These are phyloP conservation scores for Fraxinus cuspidata DNA, from an alignment of 257 asterid species.

Conservation along the genomic window DNA sequence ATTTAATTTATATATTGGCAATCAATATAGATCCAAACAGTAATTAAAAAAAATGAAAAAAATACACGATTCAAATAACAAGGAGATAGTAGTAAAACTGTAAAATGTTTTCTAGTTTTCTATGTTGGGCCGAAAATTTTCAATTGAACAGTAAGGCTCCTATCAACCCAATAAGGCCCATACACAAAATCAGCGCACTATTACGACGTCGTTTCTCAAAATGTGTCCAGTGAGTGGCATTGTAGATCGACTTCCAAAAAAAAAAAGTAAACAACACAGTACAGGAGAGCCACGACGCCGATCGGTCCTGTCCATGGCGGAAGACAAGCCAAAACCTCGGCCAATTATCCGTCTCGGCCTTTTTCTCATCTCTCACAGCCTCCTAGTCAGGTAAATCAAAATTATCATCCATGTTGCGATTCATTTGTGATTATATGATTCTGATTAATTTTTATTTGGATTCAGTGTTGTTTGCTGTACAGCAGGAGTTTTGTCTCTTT, in stretches of 20 bases:
- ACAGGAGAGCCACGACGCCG: constrained; percentile 22
- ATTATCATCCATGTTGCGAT: constrained; percentile 7
- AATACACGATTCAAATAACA: too few species aligned
- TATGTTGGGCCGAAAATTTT: not conserved
- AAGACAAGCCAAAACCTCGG: constrained; percentile 64
- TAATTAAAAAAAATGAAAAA: too few species aligned
- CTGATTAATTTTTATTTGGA: constrained; percentile 24
- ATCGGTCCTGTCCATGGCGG: constrained; percentile 55
- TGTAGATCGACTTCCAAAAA: not conserved
- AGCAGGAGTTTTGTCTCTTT: constrained; percentile 75
- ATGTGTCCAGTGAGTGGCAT: not conserved
- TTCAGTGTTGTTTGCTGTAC: constrained; percentile 74
- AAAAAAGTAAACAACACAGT: not conserved
- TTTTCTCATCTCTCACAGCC: constrained; percentile 69
- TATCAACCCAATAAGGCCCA: not conserved
- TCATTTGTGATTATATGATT: not conserved
- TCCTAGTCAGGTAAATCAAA: constrained; percentile 57
- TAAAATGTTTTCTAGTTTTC: not conserved
- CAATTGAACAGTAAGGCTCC: not conserved
- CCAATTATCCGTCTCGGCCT: constrained; percentile 82
- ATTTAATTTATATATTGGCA: too few species aligned
- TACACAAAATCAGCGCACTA: not conserved
- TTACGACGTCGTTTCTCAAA: not conserved
- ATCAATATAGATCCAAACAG: too few species aligned
- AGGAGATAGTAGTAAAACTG: too few species aligned